These are phyloP conservation scores for Ogataea hybrid DNA, from an alignment of 1,139 yeast species.

Conservation along the genomic window DNA sequence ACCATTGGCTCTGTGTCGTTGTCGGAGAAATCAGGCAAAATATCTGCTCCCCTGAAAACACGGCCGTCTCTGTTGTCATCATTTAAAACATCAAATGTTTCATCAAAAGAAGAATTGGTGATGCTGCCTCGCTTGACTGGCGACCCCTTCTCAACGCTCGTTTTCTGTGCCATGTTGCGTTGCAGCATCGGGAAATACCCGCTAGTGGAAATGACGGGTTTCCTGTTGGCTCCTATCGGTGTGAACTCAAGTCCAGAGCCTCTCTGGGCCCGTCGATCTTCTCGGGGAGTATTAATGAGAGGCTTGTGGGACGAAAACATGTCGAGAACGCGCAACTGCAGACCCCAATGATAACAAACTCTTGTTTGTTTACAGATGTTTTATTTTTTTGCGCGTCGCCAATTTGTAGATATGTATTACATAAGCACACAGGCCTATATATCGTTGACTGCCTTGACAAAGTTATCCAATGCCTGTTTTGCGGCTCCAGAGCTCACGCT, in stretches of 20 bases:
- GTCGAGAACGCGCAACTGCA: conserved; percentile 1
- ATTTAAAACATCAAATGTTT: conserved; percentile 26
- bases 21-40: conserved; percentile 29
- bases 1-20: conserved; percentile 15
- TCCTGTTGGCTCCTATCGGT: conserved; percentile 37
- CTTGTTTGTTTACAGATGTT: conserved; percentile 8
- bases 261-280: conserved; percentile 9
- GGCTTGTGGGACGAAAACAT: conserved; percentile 23
- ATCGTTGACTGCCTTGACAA: conserved; percentile 45
- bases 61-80: conserved; percentile 12
- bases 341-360: conserved; percentile 5
- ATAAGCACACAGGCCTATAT: neutral
- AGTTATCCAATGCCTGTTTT: conserved; percentile 51
- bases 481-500: conserved; percentile 72
- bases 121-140: conserved; percentile 10
- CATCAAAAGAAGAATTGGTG: conserved; percentile 35
- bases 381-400: conserved; percentile 9
- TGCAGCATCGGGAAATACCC: conserved; percentile 18
- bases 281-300: conserved; percentile 18
- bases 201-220: conserved; percentile 6
- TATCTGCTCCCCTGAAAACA: conserved; percentile 25
- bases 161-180: conserved; percentile 16
- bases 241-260: conserved; percentile 35
- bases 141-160: conserved; percentile 15
- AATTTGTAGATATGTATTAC: neutral